Conservation (phyloP, 192 early-diverging fungal genomes). For the Nowakowskiella sp. region DNA sequence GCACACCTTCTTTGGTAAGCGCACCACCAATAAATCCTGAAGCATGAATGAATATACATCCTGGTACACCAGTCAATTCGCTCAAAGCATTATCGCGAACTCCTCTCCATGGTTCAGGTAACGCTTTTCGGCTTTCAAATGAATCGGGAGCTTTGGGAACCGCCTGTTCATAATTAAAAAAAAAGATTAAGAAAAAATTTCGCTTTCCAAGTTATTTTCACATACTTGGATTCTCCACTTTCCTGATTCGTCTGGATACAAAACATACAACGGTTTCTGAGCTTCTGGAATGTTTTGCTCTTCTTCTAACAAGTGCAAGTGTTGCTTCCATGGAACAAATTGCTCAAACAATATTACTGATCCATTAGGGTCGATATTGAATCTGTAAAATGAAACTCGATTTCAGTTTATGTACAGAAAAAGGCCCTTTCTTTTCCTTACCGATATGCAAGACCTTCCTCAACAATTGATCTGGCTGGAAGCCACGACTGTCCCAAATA, state of each 20-base stretch:
- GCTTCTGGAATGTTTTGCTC: conserved; percentile 20
- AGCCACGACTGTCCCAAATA: conserved; percentile 75
- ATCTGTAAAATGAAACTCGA: conserved; percentile 8
- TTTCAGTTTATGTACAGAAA: neutral
- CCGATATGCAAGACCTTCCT: conserved; percentile 50
- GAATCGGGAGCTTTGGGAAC: conserved; percentile 31
- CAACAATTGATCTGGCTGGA: conserved; percentile 81
- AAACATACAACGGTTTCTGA: conserved; percentile 54
- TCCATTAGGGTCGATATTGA: conserved; percentile 61
- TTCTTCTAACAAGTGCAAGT: conserved; percentile 48
- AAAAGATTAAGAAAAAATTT: no score
- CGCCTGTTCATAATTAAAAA: no score
- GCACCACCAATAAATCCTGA: conserved; percentile 80
- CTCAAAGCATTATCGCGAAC: conserved; percentile 77
- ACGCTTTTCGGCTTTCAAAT: conserved; percentile 57
- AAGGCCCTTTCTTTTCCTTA: no score
- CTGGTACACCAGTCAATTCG: conserved; percentile 63
- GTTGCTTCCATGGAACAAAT: conserved; percentile 92
- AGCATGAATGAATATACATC: conserved; percentile 85
- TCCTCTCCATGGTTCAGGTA: conserved; percentile 63
- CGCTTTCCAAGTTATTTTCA: no score
- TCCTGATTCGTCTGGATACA: conserved; percentile 64
- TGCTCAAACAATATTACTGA: conserved; percentile 74
- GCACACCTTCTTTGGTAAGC: conserved; percentile 62
- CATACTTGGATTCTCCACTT: conserved; percentile 76